These are phyloP conservation scores for Hyaloperonospora brassicae DNA, from an alignment of 352 stramenopile species.

Conservation along the genomic window DNA sequence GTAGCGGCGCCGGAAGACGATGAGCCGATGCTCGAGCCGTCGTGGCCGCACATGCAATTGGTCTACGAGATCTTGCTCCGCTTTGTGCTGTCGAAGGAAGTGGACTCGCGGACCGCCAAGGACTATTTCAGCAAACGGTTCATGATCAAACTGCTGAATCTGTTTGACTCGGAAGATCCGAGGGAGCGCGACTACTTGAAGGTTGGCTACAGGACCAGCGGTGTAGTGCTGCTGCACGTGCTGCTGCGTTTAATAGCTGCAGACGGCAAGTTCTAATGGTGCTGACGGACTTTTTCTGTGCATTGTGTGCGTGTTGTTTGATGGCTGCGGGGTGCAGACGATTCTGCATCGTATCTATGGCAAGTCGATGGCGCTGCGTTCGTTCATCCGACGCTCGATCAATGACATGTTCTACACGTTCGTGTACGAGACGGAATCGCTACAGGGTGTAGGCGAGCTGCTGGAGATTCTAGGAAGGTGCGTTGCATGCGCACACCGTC, in stretches of 20 bases:
- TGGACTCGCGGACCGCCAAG: constrained; percentile 96
- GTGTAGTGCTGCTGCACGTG: neutral
- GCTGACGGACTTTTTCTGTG: neutral
- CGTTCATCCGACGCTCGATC: constrained; percentile 96
- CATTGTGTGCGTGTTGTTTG: neutral
- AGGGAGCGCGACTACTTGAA: constrained; percentile 99
- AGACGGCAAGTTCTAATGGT: neutral
- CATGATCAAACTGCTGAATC: constrained; percentile 89
- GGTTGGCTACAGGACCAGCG: constrained; percentile 7
- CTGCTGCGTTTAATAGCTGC: no score
- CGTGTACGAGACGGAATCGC: constrained; percentile 95
- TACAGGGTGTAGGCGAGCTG: constrained; percentile 94
- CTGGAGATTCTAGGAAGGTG: constrained; percentile 95
- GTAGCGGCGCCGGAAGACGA: constrained; percentile 92
- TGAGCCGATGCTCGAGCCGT: constrained; percentile 94
- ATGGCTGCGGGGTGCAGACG: constrained; percentile 45
- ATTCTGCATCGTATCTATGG: constrained; percentile 99
- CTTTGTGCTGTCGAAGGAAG: constrained; percentile 95
- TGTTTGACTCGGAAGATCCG: constrained; percentile 92
- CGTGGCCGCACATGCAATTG: constrained; percentile 96
- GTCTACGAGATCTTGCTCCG: constrained; percentile 98
- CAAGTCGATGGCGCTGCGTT: constrained; percentile 96
- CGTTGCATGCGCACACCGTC: neutral
- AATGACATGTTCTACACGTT: constrained; percentile 98
- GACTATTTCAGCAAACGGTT: constrained; percentile 96